These are phyloP conservation scores for Fusarium begoniae DNA, from an alignment of 2,329 filamentous ascomycete genomes.

Conservation along the genomic window DNA sequence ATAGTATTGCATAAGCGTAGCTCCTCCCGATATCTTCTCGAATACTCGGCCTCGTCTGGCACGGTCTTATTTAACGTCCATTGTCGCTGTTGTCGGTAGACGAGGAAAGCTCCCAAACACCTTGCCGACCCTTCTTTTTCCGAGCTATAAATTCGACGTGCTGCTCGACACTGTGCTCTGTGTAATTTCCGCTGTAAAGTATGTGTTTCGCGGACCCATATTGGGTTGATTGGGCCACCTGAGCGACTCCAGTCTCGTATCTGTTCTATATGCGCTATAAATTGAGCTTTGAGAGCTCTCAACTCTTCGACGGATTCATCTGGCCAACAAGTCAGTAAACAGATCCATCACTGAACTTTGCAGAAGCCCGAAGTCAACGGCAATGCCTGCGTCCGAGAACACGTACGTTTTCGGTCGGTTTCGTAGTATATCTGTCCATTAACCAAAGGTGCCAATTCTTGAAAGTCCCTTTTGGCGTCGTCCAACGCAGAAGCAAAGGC, in stretches of 20 bases:
- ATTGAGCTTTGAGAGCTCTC: constrained; percentile 54
- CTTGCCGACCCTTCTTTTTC: constrained; percentile 58
- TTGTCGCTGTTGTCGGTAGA: constrained; percentile 59
- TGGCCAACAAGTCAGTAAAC: constrained; percentile 40
- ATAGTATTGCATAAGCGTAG: constrained; percentile 60
- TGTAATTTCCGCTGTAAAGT: constrained; percentile 61
- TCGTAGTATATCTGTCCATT: constrained; percentile 67
- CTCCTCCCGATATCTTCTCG: constrained; percentile 56
- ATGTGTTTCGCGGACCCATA: constrained; percentile 64
- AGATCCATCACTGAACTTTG: neutral
- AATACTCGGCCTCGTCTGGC: constrained; percentile 46
- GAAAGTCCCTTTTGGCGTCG: constrained; percentile 69
- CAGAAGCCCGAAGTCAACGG: neutral
- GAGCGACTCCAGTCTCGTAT: constrained; percentile 64
- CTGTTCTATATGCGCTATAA: constrained; percentile 58
- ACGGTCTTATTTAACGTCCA: constrained; percentile 41
- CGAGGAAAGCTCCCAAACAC: constrained; percentile 66
- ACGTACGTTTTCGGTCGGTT: constrained; percentile 63
- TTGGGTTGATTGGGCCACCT: constrained; percentile 64
- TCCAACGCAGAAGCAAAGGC: constrained; percentile 65
- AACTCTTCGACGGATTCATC: constrained; percentile 64
- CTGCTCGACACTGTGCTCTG: constrained; percentile 66
- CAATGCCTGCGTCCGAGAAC: neutral
- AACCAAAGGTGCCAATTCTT: constrained; percentile 64
- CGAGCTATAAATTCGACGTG: constrained; percentile 63